Percentiles rank a stretch among this genome's conserved stretches.
Conservation (phyloP, 2,329 filamentous ascomycete species). For the Aureobasidium zeae region DNA sequence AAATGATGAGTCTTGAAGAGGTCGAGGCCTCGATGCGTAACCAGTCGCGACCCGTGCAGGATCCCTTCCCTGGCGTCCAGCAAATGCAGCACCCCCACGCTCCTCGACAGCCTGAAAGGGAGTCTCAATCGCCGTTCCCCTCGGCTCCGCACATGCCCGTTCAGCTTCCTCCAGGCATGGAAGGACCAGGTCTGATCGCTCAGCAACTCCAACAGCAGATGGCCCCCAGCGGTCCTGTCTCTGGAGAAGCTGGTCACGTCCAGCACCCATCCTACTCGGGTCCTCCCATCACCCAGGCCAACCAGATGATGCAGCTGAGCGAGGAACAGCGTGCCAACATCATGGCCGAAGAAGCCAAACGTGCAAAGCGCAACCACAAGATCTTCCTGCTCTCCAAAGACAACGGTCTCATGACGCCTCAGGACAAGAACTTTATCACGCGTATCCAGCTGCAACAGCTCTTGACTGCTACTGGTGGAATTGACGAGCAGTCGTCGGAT, state of each 20-base stretch:
- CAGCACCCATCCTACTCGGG: slow-evolving; percentile 42
- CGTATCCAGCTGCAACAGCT: slow-evolving; percentile 95
- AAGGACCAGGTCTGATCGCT: slow-evolving; percentile 27
- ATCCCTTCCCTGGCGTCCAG: slow-evolving; percentile 48
- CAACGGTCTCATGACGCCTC: slow-evolving; percentile 96
- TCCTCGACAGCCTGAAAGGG: slow-evolving; percentile 10
- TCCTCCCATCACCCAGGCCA: slow-evolving; percentile 55
- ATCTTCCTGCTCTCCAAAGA: slow-evolving; percentile 88
- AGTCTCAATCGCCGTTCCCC: slow-evolving; percentile 37
- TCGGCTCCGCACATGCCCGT: slow-evolving; percentile 18
- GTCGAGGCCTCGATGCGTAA: slow-evolving; percentile 87
- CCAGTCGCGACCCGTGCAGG: slow-evolving; percentile 47
- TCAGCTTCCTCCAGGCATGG: slow-evolving; percentile 23
- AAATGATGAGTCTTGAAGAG: slow-evolving; percentile 93
- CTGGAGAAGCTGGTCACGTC: slow-evolving; percentile 23
- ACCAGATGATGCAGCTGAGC: slow-evolving; percentile 66
- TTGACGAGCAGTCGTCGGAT: slow-evolving; percentile 70
- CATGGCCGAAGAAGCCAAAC: slow-evolving; percentile 82
- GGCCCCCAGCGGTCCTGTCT: slow-evolving; percentile 5
- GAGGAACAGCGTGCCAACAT: slow-evolving; percentile 79
- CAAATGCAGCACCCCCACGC: slow-evolving; percentile 61
- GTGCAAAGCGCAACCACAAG: slow-evolving; percentile 96
- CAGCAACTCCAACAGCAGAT: slow-evolving; percentile 16
- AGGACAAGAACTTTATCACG: slow-evolving; percentile 99
- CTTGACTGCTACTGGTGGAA: slow-evolving; percentile 81